Percentiles rank a stretch among this genome's conserved stretches.
These are phyloP conservation scores for Cucurbitaria berberidis DNA, from an alignment of 2,329 filamentous ascomycete species.

Conservation along the genomic window DNA sequence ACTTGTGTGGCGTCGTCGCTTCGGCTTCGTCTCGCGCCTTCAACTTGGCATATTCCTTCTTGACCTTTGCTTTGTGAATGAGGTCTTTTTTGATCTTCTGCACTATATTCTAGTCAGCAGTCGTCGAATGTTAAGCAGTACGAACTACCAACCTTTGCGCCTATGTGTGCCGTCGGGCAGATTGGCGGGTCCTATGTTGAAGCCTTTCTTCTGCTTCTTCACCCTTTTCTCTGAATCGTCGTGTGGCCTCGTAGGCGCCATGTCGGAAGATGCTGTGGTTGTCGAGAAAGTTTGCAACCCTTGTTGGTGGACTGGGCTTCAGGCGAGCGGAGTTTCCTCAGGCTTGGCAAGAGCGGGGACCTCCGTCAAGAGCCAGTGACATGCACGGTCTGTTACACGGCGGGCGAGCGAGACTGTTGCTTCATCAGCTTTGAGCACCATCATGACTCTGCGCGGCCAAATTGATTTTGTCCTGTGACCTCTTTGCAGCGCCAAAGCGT, in stretches of 20 bases:
- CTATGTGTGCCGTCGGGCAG: conserved; percentile 87
- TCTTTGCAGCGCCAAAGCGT: conserved; percentile 17
- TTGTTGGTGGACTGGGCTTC: conserved; percentile 1
- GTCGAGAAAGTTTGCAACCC: conserved; percentile 4
- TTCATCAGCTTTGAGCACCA: conserved; percentile 1
- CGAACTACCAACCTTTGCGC: conserved; percentile 68
- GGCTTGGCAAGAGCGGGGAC: conserved; percentile 27
- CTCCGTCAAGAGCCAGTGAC: conserved; percentile 17
- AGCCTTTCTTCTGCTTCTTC: conserved; percentile 70
- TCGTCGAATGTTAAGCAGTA: too few relatives aligned
- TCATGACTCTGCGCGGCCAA: conserved; percentile 3
- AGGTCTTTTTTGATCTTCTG: conserved; percentile 88
- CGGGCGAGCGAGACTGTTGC: conserved; percentile 11
- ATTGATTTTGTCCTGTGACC: conserved; percentile 33
- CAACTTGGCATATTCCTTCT: conserved; percentile 89
- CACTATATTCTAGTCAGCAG: conserved; percentile 57
- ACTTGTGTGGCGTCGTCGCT: conserved; percentile 36
- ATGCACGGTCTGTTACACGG: conserved; percentile 11
- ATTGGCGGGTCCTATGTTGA: conserved; percentile 86
- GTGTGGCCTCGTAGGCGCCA: conserved; percentile 66
- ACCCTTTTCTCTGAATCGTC: conserved; percentile 48
- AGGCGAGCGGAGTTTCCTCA: conserved; percentile 21
- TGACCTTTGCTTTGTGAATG: conserved; percentile 91
- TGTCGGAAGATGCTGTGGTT: conserved; percentile 38
- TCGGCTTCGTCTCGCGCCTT: conserved; percentile 65